Evolutionary conservation across 257 asterid species (phyloP).

Genomic region (Jacaranda mimosifolia): DNA sequence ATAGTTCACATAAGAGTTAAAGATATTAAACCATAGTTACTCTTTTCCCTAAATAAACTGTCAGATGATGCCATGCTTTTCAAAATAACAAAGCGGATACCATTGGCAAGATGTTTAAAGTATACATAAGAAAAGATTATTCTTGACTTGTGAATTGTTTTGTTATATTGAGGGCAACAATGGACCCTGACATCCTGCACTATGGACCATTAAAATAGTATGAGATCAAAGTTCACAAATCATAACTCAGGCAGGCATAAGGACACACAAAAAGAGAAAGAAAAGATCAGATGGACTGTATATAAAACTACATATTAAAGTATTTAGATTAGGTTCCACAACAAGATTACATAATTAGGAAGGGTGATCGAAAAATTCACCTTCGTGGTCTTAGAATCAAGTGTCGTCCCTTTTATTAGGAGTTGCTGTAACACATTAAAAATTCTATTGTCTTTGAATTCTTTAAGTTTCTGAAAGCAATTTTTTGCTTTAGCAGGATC

Average conservation of each 20-base stretch:
- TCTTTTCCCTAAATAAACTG: background rate
- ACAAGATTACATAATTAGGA: conserved; percentile 27
- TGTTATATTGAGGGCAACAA: background rate
- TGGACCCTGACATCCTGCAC: conserved; percentile 26
- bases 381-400: conserved; percentile 54
- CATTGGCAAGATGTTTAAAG: background rate
- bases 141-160: background rate
- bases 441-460: conserved; percentile 47
- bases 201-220: background rate
- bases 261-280: background rate
- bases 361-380: conserved; percentile 48
- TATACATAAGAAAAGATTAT: background rate
- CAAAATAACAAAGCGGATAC: conserved; percentile 22
- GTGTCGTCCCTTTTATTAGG: conserved; percentile 48
- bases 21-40: background rate
- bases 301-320: background rate
- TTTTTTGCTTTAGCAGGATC: conserved; percentile 77
- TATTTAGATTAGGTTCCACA: conserved; percentile 13
- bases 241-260: conserved; percentile 11
- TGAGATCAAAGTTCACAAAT: conserved; percentile 1
- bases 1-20: conserved; percentile 9
- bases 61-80: conserved; percentile 14
- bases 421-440: conserved; percentile 52
- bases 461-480: conserved; percentile 63
- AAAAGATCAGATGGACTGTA: conserved; percentile 11